Evolutionary conservation across 1,139 yeast genomes (phyloP).

Genomic region (Candida sanyaensis): DNA sequence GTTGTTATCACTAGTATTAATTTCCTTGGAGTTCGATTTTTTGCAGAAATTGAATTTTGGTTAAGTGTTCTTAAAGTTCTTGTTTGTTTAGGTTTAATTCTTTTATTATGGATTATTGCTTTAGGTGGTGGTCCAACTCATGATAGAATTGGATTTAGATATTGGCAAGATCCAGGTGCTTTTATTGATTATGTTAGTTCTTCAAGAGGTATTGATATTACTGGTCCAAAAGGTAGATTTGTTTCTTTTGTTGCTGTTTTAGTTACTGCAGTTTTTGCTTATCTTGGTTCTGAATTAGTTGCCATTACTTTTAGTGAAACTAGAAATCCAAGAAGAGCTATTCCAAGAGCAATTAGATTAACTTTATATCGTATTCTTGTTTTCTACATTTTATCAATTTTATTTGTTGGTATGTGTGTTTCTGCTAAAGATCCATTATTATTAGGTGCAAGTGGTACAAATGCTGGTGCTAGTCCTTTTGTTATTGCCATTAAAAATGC

Average conservation of each 20-base stretch:
- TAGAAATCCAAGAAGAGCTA: constrained; percentile 69
- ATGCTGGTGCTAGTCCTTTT: constrained; percentile 80
- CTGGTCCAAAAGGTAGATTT: constrained; percentile 41
- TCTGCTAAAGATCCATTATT: constrained; percentile 65
- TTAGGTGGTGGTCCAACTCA: constrained; percentile 63
- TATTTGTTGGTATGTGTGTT: constrained; percentile 74
- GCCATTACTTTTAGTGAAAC: constrained; percentile 78
- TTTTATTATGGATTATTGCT: constrained; percentile 49
- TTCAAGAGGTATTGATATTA: constrained; percentile 23
- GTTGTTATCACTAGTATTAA: constrained; percentile 52
- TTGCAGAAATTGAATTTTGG: constrained; percentile 76
- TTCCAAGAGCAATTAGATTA: constrained; percentile 75
- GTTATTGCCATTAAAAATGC: constrained; percentile 52
- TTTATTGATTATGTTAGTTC: constrained; percentile 47
- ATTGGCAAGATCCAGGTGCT: constrained; percentile 67
- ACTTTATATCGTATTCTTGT: constrained; percentile 76
- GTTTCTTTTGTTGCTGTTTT: constrained; percentile 67
- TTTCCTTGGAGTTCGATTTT: constrained; percentile 59
- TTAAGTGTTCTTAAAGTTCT: constrained; percentile 58
- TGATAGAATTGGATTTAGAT: constrained; percentile 66
- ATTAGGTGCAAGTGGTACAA: constrained; percentile 36
- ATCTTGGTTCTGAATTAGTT: constrained; percentile 71
- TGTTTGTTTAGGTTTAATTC: constrained; percentile 56
- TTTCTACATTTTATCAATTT: constrained; percentile 66
- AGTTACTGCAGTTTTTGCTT: constrained; percentile 76